A percentile compares a stretch with the other conserved stretches of the same genome.
phyloP scores from a whole-genome alignment of 805 yeast species.

The Nadsonia fulvescens region DNA sequence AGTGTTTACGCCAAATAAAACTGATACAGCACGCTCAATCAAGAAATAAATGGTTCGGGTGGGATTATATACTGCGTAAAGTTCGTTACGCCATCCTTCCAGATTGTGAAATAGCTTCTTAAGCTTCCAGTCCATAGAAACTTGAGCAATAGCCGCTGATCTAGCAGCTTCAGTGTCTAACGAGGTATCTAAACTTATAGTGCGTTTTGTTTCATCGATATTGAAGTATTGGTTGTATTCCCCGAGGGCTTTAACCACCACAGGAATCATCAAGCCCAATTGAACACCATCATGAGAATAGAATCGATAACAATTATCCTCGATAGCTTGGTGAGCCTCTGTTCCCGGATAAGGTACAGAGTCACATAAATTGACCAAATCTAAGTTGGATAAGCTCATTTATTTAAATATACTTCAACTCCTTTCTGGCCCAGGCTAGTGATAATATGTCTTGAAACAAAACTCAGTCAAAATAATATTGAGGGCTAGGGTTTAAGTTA shows the following conservation, averaged over 20 bases:
- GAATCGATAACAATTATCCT: slow-evolving; percentile 10
- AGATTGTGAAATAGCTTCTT: slow-evolving; percentile 13
- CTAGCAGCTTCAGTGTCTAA: slow-evolving; percentile 26
- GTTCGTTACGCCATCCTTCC: slow-evolving; percentile 66
- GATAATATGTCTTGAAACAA: no score
- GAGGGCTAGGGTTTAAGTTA: no score
- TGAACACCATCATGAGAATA: slow-evolving; percentile 12
- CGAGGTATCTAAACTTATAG: slow-evolving; percentile 16
- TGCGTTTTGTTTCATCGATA: slow-evolving; percentile 13
- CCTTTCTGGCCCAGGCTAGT: no score
- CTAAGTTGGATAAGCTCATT: no score
- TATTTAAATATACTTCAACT: no score
- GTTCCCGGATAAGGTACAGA: slow-evolving; percentile 7
- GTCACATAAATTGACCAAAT: slow-evolving; percentile 7
- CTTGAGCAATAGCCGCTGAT: slow-evolving; percentile 17
- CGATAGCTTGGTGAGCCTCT: slow-evolving; percentile 1
- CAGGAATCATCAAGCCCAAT: slow-evolving; percentile 14
- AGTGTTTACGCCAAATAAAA: slow-evolving; percentile 68
- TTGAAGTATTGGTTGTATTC: slow-evolving; percentile 8
- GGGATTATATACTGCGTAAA: slow-evolving; percentile 52
- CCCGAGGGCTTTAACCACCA: slow-evolving; percentile 11
- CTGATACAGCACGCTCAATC: slow-evolving; percentile 68
- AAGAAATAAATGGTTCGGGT: slow-evolving; percentile 37
- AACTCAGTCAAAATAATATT: no score
- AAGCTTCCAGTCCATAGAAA: slow-evolving; percentile 12